phyloP scores from a whole-genome alignment of 2,329 filamentous ascomycete genomes.

The Gremmenia infestans region DNA sequence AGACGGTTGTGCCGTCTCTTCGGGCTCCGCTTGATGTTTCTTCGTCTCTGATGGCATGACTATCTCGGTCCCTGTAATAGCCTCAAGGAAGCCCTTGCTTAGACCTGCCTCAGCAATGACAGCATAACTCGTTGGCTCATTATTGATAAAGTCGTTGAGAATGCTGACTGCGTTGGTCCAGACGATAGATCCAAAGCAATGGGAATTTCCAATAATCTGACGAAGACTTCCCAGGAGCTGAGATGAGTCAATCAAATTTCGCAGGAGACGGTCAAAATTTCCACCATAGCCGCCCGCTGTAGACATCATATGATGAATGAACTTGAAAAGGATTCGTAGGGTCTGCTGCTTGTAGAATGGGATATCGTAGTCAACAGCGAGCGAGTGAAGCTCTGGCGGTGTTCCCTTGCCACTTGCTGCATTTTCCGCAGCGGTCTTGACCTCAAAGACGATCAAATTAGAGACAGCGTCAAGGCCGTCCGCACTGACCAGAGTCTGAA shows the following conservation, averaged over 20 bases:
- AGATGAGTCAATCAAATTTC: constrained; percentile 92
- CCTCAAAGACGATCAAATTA: constrained; percentile 77
- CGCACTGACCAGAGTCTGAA: constrained; percentile 74
- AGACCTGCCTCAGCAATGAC: constrained; percentile 93
- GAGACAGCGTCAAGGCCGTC: constrained; percentile 87
- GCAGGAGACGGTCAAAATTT: constrained; percentile 82
- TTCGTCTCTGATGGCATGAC: constrained; percentile 30
- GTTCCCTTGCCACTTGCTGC: constrained; percentile 69
- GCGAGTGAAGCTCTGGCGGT: constrained; percentile 65
- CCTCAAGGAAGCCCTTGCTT: constrained; percentile 78
- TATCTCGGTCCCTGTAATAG: constrained; percentile 57
- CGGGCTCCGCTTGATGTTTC: constrained; percentile 13
- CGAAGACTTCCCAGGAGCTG: constrained; percentile 75
- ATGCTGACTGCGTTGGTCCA: constrained; percentile 95
- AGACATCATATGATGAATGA: constrained; percentile 91
- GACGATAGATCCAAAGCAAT: constrained; percentile 81
- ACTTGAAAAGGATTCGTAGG: constrained; percentile 89
- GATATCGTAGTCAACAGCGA: constrained; percentile 86
- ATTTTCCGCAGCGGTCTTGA: constrained; percentile 61
- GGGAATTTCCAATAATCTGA: constrained; percentile 73
- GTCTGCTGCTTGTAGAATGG: constrained; percentile 92
- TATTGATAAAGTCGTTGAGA: constrained; percentile 94
- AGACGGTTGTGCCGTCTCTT: constrained; percentile 28
- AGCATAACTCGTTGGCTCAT: constrained; percentile 94
- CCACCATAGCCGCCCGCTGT: constrained; percentile 65